Conservation (phyloP, 768 basidiomycete genomes). For the Auriscalpium vulgare region DNA sequence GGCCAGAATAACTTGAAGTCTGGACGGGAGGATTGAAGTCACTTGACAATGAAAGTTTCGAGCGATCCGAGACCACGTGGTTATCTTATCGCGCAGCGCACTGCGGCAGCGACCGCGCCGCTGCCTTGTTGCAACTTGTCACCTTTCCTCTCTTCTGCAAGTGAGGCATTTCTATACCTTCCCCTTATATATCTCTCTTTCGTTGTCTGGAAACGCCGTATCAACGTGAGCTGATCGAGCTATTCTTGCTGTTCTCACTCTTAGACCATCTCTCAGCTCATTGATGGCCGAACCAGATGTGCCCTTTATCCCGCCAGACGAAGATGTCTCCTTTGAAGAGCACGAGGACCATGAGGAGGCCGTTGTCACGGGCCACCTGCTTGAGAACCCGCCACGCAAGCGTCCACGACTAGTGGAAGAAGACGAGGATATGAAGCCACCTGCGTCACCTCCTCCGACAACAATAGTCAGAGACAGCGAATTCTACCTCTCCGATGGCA, state of each 20-base stretch:
- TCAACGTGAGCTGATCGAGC: too few species aligned
- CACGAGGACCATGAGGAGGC: conserved; percentile 2
- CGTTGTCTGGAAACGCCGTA: too few species aligned
- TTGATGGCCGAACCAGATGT: conserved; percentile 10
- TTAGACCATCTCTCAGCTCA: too few species aligned
- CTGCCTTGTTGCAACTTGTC: too few species aligned
- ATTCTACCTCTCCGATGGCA: conserved; percentile 15
- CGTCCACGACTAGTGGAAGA: conserved; percentile 7
- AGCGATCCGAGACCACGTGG: background rate
- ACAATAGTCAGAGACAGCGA: conserved; percentile 10
- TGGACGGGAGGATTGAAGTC: too few species aligned
- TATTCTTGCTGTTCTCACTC: too few species aligned
- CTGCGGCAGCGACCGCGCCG: too few species aligned
- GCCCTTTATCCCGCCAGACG: conserved; percentile 14
- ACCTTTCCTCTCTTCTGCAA: too few species aligned
- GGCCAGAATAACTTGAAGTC: too few species aligned
- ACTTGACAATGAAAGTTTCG: too few species aligned
- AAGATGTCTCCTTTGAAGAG: conserved; percentile 1
- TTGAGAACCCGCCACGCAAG: conserved; percentile 13
- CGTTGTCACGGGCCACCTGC: conserved; percentile 6
- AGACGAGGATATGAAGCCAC: background rate
- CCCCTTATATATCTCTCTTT: too few species aligned
- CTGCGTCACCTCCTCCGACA: background rate
- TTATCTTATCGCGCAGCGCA: background rate
- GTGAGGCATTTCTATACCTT: too few species aligned